These are phyloP conservation scores for Chlorella sp. DNA, from an alignment of 139 green algal genomes.

Conservation along the genomic window DNA sequence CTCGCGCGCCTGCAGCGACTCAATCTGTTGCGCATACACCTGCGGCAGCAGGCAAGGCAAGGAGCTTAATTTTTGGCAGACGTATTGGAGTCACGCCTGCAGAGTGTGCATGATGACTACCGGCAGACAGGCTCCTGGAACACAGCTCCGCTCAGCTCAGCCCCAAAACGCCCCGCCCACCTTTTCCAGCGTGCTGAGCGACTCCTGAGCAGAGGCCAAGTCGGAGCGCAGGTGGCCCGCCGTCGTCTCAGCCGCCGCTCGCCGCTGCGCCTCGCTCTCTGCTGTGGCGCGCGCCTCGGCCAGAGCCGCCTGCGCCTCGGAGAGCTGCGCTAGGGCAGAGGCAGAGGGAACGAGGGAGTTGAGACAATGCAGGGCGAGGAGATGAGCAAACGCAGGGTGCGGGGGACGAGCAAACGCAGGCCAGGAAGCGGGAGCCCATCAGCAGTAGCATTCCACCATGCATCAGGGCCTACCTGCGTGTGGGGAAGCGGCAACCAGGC, in stretches of 20 bases:
- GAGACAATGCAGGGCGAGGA: too few species aligned
- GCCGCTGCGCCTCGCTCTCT: constrained; percentile 16
- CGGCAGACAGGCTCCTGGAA: neutral
- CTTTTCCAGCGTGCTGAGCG: constrained; percentile 40
- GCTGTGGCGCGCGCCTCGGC: constrained; percentile 27
- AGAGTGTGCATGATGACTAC: too few species aligned
- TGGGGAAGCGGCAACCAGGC: too few species aligned
- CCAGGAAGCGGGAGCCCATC: too few species aligned
- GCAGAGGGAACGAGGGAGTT: neutral
- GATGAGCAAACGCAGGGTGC: too few species aligned
- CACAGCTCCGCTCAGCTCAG: neutral
- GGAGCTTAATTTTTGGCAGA: too few species aligned
- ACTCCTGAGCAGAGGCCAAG: constrained; percentile 36
- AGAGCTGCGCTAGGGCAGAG: neutral
- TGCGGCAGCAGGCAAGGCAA: neutral
- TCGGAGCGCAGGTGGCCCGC: constrained; percentile 32
- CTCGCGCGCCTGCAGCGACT: constrained; percentile 24
- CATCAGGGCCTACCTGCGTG: too few species aligned
- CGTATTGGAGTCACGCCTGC: too few species aligned
- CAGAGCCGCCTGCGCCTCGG: constrained; percentile 28
- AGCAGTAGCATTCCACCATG: too few species aligned
- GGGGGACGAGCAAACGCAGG: too few species aligned
- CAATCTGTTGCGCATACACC: constrained; percentile 49
- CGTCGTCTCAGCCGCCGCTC: constrained; percentile 16
- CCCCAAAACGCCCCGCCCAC: neutral